Conservation (phyloP, 2,329 filamentous ascomycete genomes). For the Dothideomycetes sp. region DNA sequence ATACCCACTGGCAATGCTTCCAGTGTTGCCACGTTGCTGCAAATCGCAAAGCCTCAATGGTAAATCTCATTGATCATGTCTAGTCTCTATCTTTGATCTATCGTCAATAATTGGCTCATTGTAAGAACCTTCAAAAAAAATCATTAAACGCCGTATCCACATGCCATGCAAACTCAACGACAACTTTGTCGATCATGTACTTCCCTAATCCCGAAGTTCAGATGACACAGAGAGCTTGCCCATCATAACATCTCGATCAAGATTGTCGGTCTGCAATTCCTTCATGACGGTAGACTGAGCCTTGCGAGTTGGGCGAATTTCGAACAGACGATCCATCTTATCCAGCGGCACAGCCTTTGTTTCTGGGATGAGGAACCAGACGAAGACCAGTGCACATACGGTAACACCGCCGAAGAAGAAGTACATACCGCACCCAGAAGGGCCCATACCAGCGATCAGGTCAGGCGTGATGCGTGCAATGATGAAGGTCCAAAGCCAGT, state of each 20-base stretch:
- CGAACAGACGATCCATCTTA: constrained; percentile 35
- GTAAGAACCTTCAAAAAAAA: no score
- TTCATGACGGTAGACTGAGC: constrained; percentile 29
- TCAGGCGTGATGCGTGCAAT: constrained; percentile 27
- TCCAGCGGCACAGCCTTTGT: constrained; percentile 36
- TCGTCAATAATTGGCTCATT: no score
- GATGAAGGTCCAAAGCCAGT: constrained; percentile 29
- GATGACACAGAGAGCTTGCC: constrained; percentile 2
- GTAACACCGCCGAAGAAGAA: constrained; percentile 40
- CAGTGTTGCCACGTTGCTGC: no score
- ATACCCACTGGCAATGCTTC: no score
- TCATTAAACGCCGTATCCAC: no score
- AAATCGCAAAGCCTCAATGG: no score
- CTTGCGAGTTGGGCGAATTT: constrained; percentile 29
- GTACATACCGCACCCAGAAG: constrained; percentile 26
- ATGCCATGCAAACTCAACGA: no score
- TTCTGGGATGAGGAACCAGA: constrained; percentile 33
- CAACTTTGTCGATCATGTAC: no score
- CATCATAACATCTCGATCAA: constrained; percentile 5
- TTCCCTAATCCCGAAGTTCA: no score
- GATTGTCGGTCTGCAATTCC: constrained; percentile 14
- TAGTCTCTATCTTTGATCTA: no score
- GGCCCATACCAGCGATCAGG: constrained; percentile 40
- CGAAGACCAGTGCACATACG: constrained; percentile 32
- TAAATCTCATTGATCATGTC: no score